Percentiles rank a stretch among this genome's conserved stretches.
Conservation (phyloP, 1,139 yeast species). For the Zygoascus sp. region DNA sequence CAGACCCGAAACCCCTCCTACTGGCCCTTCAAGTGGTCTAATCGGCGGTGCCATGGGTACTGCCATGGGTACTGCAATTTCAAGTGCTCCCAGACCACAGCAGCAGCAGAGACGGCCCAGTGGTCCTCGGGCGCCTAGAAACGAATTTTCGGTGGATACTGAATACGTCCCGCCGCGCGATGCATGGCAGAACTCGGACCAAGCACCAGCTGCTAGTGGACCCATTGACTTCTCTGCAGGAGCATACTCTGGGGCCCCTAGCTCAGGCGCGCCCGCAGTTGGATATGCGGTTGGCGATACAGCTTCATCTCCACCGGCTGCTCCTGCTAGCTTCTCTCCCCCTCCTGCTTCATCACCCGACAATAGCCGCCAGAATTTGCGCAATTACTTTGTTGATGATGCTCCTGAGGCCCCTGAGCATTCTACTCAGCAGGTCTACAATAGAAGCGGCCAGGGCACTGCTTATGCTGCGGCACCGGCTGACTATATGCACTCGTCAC, state of each 20-base stretch:
- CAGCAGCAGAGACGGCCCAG: constrained; percentile 20
- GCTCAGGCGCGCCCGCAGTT: constrained; percentile 7
- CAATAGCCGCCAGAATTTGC: neutral
- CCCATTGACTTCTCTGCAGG: constrained; percentile 15
- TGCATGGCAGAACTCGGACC: constrained; percentile 1
- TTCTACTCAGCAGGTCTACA: no score
- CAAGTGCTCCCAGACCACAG: no score
- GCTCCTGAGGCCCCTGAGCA: neutral
- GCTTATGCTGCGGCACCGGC: neutral
- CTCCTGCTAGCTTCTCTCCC: constrained; percentile 1
- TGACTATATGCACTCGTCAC: neutral
- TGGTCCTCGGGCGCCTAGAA: constrained; percentile 17
- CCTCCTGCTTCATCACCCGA: neutral
- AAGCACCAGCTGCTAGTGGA: neutral
- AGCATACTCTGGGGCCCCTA: constrained; percentile 17
- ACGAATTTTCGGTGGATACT: neutral
- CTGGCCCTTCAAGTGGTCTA: constrained; percentile 8
- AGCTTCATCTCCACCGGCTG: neutral
- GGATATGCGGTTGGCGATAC: constrained; percentile 8
- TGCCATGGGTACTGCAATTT: no score
- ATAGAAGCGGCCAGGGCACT: no score
- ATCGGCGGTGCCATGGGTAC: no score
- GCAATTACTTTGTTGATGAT: constrained; percentile 3
- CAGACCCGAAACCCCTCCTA: constrained; percentile 16
- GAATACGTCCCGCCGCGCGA: neutral